A percentile compares a stretch with the other conserved stretches of the same genome.
Evolutionary conservation across 306 rosid genomes (phyloP).

Genomic region (Medicago arabica): DNA sequence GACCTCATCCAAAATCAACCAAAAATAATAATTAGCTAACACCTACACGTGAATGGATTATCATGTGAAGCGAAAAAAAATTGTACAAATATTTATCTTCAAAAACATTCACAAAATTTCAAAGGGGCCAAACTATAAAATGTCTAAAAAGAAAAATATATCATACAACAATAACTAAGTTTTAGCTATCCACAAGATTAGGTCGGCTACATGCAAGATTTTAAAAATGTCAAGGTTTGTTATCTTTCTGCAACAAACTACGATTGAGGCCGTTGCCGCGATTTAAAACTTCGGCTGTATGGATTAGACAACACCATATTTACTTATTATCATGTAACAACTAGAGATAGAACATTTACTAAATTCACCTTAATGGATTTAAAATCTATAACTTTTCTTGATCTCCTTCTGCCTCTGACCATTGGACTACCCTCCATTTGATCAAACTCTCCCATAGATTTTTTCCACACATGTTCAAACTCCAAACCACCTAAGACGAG

Average conservation of each 20-base stretch:
- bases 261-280: not conserved
- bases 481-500: not conserved
- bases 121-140: no score
- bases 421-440: not conserved
- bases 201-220: not conserved
- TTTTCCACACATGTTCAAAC: not conserved
- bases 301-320: not conserved
- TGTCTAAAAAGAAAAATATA: not conserved
- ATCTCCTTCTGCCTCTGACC: not conserved
- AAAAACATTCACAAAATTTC: no score
- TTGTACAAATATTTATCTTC: no score
- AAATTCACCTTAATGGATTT: not conserved
- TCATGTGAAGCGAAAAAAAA: no score
- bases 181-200: not conserved
- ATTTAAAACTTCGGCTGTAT: not conserved
- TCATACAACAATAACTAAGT: not conserved
- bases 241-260: not conserved
- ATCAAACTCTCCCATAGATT: not conserved
- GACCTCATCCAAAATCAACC: no score
- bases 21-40: no score
- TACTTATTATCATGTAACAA: not conserved
- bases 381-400: not conserved
- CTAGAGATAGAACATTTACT: not conserved
- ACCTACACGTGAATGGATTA: no score
- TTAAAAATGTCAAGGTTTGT: not conserved